Evolutionary conservation across 805 yeast species (phyloP).

Genomic region (Teunomyces pallodes): DNA sequence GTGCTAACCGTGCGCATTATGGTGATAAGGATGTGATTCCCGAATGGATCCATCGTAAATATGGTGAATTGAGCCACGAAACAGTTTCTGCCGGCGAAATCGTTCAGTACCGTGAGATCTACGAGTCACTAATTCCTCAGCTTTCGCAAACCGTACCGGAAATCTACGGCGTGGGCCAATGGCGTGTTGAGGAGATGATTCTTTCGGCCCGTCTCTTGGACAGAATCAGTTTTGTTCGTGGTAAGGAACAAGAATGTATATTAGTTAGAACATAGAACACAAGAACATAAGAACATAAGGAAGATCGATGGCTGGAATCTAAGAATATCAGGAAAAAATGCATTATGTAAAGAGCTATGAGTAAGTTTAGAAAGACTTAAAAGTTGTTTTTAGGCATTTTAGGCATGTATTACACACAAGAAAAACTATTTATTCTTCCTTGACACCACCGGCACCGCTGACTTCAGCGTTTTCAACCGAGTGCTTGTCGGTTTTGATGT

Average conservation of each 20-base stretch:
- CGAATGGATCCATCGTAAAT: constrained; percentile 46
- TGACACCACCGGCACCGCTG: constrained; percentile 84
- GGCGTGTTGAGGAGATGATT: constrained; percentile 48
- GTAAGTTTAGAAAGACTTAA: too few species aligned
- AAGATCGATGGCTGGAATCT: too few species aligned
- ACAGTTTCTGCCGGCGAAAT: constrained; percentile 52
- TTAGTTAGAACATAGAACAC: constrained; percentile 20
- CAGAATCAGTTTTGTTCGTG: constrained; percentile 46
- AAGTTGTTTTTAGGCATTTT: too few species aligned
- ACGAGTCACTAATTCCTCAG: constrained; percentile 51
- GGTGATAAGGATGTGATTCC: constrained; percentile 41
- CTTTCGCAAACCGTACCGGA: constrained; percentile 53
- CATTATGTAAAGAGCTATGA: too few species aligned
- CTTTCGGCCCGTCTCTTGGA: constrained; percentile 55
- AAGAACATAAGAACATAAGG: not conserved
- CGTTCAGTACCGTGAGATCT: constrained; percentile 50
- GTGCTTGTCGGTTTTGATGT: constrained; percentile 79
- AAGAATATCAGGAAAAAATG: too few species aligned
- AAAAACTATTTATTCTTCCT: constrained; percentile 60
- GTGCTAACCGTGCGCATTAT: constrained; percentile 43
- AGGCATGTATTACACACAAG: not conserved
- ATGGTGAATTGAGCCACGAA: constrained; percentile 35
- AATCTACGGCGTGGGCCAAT: constrained; percentile 49
- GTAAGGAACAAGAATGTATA: constrained; percentile 43
- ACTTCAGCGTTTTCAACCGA: constrained; percentile 81